phyloP scores from a whole-genome alignment of 1,284 basidiomycete species.

The Flammula alnicola region DNA sequence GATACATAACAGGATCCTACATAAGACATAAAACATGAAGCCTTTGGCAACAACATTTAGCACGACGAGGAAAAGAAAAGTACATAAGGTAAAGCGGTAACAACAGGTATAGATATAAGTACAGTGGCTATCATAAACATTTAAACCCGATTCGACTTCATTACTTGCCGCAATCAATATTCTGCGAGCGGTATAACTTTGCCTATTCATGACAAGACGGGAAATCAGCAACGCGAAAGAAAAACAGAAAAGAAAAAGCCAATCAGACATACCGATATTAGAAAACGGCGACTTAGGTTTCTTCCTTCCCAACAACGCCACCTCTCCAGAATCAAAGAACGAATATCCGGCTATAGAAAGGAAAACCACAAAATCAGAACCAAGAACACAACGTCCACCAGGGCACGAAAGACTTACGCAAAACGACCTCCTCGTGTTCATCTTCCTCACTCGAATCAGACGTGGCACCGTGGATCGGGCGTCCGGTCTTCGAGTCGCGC shows the following conservation, averaged over 20 bases:
- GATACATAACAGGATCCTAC: too few species aligned
- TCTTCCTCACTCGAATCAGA: slow-evolving; percentile 53
- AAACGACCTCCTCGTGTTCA: slow-evolving; percentile 56
- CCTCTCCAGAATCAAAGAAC: slow-evolving; percentile 84
- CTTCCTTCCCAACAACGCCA: slow-evolving; percentile 63
- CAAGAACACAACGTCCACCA: too few species aligned
- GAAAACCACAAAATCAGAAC: not conserved
- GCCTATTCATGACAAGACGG: slow-evolving; percentile 43
- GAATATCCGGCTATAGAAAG: slow-evolving; percentile 74
- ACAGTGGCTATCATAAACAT: too few species aligned
- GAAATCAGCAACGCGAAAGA: slow-evolving; percentile 7
- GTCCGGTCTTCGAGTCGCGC: slow-evolving; percentile 81
- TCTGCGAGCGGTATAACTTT: slow-evolving; percentile 47
- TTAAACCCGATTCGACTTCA: too few species aligned
- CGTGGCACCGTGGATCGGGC: slow-evolving; percentile 63
- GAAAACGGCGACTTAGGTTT: slow-evolving; percentile 61
- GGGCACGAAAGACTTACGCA: slow-evolving; percentile 65
- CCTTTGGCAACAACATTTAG: too few species aligned
- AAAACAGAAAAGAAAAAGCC: not conserved
- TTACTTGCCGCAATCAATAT: too few species aligned
- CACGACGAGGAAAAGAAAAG: too few species aligned
- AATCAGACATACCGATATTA: slow-evolving; percentile 59
- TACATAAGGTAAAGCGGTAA: too few species aligned
- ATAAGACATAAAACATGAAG: too few species aligned
- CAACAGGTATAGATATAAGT: too few species aligned